Base-by-base conservation (phyloP, 331 rosid genomes). In the Arachis monticola region DNA sequence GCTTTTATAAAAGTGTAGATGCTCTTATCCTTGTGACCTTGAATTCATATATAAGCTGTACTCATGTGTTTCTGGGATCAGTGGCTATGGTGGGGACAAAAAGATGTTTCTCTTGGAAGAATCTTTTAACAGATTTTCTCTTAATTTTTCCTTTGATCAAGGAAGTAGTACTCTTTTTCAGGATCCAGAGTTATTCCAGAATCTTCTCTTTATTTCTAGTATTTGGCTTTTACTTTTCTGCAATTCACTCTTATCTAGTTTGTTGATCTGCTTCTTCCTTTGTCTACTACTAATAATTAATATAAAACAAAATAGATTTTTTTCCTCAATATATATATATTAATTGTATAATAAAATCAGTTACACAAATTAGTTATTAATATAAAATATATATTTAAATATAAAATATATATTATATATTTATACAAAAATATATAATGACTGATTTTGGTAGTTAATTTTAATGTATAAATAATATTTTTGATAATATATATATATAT, bases 81-180 rank as follows among this genome's bases (percentile, higher is more conserved):
- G 56, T 70, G 50, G 70, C 65, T 74, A 60, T 70, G 77, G 84
- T 50, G 76, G 88, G 83, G 83, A 82, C 81, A 60, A 63, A 75
- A 56, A 65, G 55, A 9, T 31, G 59, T 2, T 70, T 3, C 64
- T 60, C 56, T 30, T 57, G 60, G 81, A 81, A 84, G 86, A 79
- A 79, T 79, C 78, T 66, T 60, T 31, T 13, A 68, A 76, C 52
- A 57, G 40, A 51, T 27, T 75, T 60, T 71, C 82, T 10, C 85
- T 55, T 75, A 71, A 72, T 68, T 81, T 81, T 70, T 79, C 69
- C 81, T 75, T 8, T 65, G 72, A 72, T 83, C 71, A 74, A 71
- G 79, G 79, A 35, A 57, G 45, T 72, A 57, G 45, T 76, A 22
- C 31, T 42, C 64, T 32, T 79, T 77, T 61, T 68, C 76, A 79